phyloP scores from a whole-genome alignment of 306 rosid genomes.

The Cucurbita maxima region DNA sequence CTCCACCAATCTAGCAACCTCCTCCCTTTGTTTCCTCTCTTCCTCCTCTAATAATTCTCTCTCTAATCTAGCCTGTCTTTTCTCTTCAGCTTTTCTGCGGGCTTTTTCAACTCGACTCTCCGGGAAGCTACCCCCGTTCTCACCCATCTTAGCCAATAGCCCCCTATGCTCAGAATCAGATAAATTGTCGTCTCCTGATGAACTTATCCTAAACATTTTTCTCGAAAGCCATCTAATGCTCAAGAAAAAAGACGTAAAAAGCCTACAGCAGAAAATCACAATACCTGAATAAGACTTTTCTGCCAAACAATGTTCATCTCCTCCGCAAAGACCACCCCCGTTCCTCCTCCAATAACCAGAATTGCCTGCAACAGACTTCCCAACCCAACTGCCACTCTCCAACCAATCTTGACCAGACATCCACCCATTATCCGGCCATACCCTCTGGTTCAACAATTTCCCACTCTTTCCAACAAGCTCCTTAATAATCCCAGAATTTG shows the following conservation, averaged over 20 bases:
- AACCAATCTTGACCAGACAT: slow-evolving; percentile 77
- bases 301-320: slow-evolving; percentile 66
- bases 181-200: slow-evolving; percentile 53
- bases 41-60: slow-evolving; percentile 92
- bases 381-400: slow-evolving; percentile 75
- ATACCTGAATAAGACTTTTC: slow-evolving; percentile 76
- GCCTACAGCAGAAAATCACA: slow-evolving; percentile 52
- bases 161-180: slow-evolving; percentile 67
- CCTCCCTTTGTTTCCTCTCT: slow-evolving; percentile 96
- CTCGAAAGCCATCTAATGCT: slow-evolving; percentile 90
- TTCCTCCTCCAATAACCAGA: slow-evolving; percentile 54
- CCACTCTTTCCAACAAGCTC: slow-evolving; percentile 83
- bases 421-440: slow-evolving; percentile 92
- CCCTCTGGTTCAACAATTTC: slow-evolving; percentile 70
- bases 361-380: slow-evolving; percentile 48
- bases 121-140: slow-evolving; percentile 47
- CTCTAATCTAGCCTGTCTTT: slow-evolving; percentile 92
- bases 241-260: slow-evolving; percentile 64
- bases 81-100: slow-evolving; percentile 98
- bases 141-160: slow-evolving; percentile 57
- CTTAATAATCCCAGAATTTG: slow-evolving; percentile 55
- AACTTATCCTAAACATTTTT: slow-evolving; percentile 68
- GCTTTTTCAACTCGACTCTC: slow-evolving; percentile 93
- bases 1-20: slow-evolving; percentile 92
- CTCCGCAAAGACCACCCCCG: slow-evolving; percentile 51